These are phyloP conservation scores for Astrephomene gubernaculifera DNA, from an alignment of 139 green algal genomes.

Conservation along the genomic window DNA sequence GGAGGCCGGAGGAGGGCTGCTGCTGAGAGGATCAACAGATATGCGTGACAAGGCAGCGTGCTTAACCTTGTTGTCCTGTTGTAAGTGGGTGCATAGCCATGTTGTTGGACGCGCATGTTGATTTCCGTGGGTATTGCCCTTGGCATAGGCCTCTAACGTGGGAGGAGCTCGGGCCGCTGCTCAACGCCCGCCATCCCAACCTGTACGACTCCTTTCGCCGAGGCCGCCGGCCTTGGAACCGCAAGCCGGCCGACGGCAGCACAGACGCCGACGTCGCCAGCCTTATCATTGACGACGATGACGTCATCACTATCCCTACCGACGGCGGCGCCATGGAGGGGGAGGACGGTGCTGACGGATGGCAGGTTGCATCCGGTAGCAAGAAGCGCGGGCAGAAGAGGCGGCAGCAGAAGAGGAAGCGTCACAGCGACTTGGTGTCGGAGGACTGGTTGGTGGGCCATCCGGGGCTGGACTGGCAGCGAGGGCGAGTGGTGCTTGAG, in stretches of 20 bases:
- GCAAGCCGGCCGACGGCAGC: neutral
- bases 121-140: too few species aligned
- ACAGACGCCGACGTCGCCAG: neutral
- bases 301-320: too few species aligned
- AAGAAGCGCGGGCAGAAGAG: neutral
- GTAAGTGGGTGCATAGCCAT: too few species aligned
- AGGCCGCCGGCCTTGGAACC: constrained; percentile 21
- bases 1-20: too few species aligned
- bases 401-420: too few species aligned
- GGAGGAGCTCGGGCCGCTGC: constrained; percentile 13
- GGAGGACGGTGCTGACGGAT: neutral
- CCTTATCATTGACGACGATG: neutral
- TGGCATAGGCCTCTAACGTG: constrained; percentile 22
- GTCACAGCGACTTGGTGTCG: constrained; percentile 7
- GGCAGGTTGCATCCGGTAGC: neutral
- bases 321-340: neutral
- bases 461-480: constrained; percentile 26
- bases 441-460: constrained; percentile 22
- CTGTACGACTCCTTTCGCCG: constrained; percentile 30
- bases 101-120: too few species aligned
- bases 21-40: too few species aligned
- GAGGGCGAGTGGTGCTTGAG: neutral
- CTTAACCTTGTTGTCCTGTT: too few species aligned
- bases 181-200: neutral
- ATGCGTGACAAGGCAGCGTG: too few species aligned